Evolutionary conservation across 257 asterid species (phyloP).

Genomic region (Solanum corneliomulleri): DNA sequence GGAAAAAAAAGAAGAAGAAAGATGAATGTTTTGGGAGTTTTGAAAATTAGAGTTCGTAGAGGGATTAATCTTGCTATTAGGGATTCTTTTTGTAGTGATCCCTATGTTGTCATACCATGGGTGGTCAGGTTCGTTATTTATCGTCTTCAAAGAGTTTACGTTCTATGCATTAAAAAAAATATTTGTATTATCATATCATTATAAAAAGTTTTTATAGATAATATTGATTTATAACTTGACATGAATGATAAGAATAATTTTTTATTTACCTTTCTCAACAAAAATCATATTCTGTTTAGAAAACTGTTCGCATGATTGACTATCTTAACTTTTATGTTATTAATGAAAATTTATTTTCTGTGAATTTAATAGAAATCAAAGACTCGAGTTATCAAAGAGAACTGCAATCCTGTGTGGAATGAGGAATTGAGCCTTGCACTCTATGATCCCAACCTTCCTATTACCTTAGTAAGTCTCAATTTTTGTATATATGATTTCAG

Average conservation of each 20-base stretch:
- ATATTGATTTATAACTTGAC: neutral
- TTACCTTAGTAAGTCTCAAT: conserved; percentile 34
- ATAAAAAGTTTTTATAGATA: neutral
- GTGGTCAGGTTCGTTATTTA: conserved; percentile 29
- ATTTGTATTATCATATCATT: neutral
- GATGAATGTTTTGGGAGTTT: conserved; percentile 50
- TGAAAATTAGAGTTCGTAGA: conserved; percentile 44
- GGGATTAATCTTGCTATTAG: conserved; percentile 83
- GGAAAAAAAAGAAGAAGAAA: neutral
- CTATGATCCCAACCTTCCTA: conserved; percentile 42
- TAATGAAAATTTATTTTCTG: neutral
- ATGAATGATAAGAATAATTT: neutral
- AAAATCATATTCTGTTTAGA: neutral
- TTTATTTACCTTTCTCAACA: neutral
- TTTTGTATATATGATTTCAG: neutral
- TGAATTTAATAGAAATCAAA: conserved; percentile 44
- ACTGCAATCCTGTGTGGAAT: conserved; percentile 71
- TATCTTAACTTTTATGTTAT: neutral
- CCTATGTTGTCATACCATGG: conserved; percentile 61
- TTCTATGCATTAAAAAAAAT: neutral
- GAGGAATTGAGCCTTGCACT: conserved; percentile 62
- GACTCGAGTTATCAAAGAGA: conserved; percentile 54
- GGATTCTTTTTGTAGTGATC: conserved; percentile 69
- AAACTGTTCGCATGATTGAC: fast-evolving
- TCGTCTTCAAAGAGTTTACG: neutral